Conservation (phyloP, 495 filamentous ascomycete species). For the Penicillium samsonianum region DNA sequence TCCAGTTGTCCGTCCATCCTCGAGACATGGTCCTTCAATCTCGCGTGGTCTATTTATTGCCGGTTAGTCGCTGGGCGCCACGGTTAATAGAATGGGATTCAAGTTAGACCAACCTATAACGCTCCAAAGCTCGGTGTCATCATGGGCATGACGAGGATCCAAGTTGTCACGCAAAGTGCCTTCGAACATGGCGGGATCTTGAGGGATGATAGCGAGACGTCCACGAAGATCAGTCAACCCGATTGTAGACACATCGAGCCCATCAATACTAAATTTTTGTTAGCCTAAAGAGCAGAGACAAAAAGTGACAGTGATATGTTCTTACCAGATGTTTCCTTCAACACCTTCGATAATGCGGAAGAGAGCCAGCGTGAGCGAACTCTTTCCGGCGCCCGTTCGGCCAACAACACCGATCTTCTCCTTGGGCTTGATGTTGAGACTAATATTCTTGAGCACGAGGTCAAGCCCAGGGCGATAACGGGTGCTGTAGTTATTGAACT, state of each 20-base stretch:
- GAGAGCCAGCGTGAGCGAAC: slow-evolving; percentile 86
- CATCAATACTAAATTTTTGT: slow-evolving; percentile 64
- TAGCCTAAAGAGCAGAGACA: slow-evolving; percentile 14
- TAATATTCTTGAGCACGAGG: slow-evolving; percentile 89
- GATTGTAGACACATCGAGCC: slow-evolving; percentile 84
- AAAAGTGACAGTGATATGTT: neutral
- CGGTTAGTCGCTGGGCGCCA: slow-evolving; percentile 16
- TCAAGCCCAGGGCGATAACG: slow-evolving; percentile 87
- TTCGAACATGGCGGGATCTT: slow-evolving; percentile 97
- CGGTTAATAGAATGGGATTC: slow-evolving; percentile 7
- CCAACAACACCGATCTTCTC: slow-evolving; percentile 99
- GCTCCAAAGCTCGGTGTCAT: slow-evolving; percentile 97
- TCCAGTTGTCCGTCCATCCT: slow-evolving; percentile 89
- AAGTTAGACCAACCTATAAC: slow-evolving; percentile 71
- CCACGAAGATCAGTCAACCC: slow-evolving; percentile 86
- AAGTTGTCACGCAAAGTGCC: slow-evolving; percentile 95
- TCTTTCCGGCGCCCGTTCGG: slow-evolving; percentile 95
- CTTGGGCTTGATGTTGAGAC: slow-evolving; percentile 85
- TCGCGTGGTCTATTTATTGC: slow-evolving; percentile 72
- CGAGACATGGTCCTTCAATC: slow-evolving; percentile 87
- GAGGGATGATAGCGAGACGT: slow-evolving; percentile 94
- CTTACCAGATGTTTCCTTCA: slow-evolving; percentile 69
- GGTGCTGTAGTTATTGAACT: slow-evolving; percentile 91
- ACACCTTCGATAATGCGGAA: slow-evolving; percentile 94
- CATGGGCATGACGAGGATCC: slow-evolving; percentile 91